These are phyloP conservation scores for Clohesyomyces aquaticus DNA, from an alignment of 495 filamentous ascomycete species.

Conservation along the genomic window DNA sequence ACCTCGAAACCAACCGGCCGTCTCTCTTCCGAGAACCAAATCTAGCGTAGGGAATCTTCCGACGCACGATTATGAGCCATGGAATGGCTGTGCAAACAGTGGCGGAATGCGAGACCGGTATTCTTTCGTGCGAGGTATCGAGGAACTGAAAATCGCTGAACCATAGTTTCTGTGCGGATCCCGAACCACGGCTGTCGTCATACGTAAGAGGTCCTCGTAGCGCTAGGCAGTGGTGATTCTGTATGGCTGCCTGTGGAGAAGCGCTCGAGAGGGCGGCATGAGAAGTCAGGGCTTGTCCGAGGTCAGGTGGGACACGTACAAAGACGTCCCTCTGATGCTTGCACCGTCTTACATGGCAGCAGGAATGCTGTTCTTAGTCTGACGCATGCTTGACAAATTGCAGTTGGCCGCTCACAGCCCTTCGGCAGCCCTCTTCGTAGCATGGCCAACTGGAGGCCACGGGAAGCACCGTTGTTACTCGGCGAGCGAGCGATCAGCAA, in stretches of 20 bases:
- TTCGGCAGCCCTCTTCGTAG: not conserved
- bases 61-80: not conserved
- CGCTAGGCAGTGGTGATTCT: not conserved
- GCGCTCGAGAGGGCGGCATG: conserved; percentile 11
- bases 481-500: conserved; percentile 20
- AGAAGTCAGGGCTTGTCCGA: conserved; percentile 16
- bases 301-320: conserved; percentile 28
- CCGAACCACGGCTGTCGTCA: not conserved
- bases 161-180: not conserved
- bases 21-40: not conserved
- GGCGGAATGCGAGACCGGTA: not conserved
- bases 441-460: not conserved
- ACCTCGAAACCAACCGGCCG: not conserved
- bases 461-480: not conserved
- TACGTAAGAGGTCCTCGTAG: not conserved
- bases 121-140: not conserved
- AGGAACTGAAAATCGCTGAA: not conserved
- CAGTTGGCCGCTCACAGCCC: not conserved
- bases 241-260: conserved; percentile 17
- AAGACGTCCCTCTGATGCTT: not conserved
- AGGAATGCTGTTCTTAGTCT: too few species aligned
- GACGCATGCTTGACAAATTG: too few species aligned
- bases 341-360: conserved; percentile 1
- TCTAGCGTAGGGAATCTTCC: not conserved
- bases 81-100: not conserved